Conservation (phyloP, 2,329 filamentous ascomycete genomes). For the Fusarium albidum region DNA sequence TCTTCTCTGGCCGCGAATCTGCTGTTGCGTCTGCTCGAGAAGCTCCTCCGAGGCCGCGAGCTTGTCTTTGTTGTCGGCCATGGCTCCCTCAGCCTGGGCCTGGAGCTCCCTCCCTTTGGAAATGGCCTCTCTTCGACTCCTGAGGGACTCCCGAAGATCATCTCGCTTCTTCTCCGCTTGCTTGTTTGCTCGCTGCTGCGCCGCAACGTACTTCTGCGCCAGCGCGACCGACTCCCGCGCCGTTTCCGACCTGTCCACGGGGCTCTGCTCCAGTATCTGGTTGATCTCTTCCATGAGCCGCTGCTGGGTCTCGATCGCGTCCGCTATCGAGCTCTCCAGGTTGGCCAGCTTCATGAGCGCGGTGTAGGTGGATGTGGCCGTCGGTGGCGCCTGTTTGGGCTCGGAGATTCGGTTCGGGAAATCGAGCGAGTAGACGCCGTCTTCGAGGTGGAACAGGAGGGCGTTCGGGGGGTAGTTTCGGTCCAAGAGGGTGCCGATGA, state of each 20-base stretch:
- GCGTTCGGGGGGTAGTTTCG: slow-evolving; percentile 83
- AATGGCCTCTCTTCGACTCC: slow-evolving; percentile 73
- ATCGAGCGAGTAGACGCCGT: slow-evolving; percentile 86
- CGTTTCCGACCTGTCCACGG: slow-evolving; percentile 53
- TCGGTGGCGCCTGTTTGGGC: slow-evolving; percentile 59
- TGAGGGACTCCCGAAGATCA: slow-evolving; percentile 73
- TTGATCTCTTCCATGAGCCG: slow-evolving; percentile 83
- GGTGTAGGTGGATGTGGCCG: slow-evolving; percentile 82
- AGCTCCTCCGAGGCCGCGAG: slow-evolving; percentile 64
- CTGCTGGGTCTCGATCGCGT: slow-evolving; percentile 81
- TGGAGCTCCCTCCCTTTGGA: slow-evolving; percentile 67
- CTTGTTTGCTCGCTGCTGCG: slow-evolving; percentile 73
- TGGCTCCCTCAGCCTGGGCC: slow-evolving; percentile 64
- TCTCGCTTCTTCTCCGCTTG: slow-evolving; percentile 68
- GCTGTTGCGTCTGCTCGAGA: slow-evolving; percentile 65
- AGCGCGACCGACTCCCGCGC: slow-evolving; percentile 59
- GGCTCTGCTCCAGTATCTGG: slow-evolving; percentile 54
- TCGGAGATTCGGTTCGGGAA: slow-evolving; percentile 61
- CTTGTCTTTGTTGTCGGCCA: slow-evolving; percentile 67
- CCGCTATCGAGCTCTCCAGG: slow-evolving; percentile 89
- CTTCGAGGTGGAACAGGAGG: slow-evolving; percentile 83
- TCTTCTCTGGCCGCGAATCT: slow-evolving; percentile 84
- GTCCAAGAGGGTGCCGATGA: slow-evolving; percentile 75
- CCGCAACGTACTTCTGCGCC: slow-evolving; percentile 62
- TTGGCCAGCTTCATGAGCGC: slow-evolving; percentile 88